Base-by-base conservation (phyloP, 768 basidiomycete genomes). In the Hygrophorus pudorinus region DNA sequence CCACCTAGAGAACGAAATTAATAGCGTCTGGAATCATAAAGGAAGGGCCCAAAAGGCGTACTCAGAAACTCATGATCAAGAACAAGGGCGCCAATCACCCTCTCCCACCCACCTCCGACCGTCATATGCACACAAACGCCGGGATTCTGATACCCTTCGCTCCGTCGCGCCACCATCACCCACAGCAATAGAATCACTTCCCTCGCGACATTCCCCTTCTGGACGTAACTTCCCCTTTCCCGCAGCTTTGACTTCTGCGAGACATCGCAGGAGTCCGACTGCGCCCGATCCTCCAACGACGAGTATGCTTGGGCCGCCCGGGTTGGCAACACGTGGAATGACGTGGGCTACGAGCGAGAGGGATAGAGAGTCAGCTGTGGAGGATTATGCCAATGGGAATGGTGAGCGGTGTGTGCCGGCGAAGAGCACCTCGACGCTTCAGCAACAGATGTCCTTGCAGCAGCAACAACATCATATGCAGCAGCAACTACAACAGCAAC, bases 141-240 rank as follows among this genome's bases (percentile, higher is more conserved):
- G 77, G 20, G 85, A 87, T 46, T 87, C 85, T 0, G 85, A 89
- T 49, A 87, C 85, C 0, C 63, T 86, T 21, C 81, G 80, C 36
- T 73, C 67, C 5, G 58, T 64, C 11, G 65, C 66, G 31, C 39
- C 14, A 62, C 63, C 13, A 61, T 63, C 8, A 16, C 75, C 79
- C 17, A 34, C 34, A 16, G 18, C 32, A 41, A 44, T 16, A 44
- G 51, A 44, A 47, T 38, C 27, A 46, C 51, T 42, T 47, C 54
- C 48, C 47, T 62, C 61, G 16, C 64, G 63, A 14, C 46, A 61
- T 5, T 69, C 65, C 1, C 65, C 63, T 5, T 59, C 64, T 34
- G 51, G 53, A 5, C 58, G 56, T 12, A 50, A 50, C 24, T 36
- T 55, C 18, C 48, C 53, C 2, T 47, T 48, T 5, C 44, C 51